Evolutionary conservation across 208 protist genomes (phyloP).

Genomic region (Leptomonas seymouri): DNA sequence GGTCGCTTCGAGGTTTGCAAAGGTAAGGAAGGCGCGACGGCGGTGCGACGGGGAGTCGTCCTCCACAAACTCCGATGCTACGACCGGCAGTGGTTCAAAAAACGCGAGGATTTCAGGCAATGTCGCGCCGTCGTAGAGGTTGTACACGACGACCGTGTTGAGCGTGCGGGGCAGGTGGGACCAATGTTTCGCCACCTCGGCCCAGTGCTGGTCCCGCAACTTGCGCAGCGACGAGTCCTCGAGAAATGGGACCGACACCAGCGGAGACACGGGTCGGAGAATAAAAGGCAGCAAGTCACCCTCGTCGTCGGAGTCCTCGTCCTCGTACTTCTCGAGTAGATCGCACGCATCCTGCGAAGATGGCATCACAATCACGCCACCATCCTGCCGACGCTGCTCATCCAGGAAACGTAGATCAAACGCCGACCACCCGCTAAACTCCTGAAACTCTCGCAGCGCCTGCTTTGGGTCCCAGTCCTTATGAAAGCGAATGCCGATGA

Average conservation of each 20-base stretch:
- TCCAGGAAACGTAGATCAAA: constrained; percentile 84
- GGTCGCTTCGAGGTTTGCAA: constrained; percentile 49
- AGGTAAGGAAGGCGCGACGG: constrained; percentile 77
- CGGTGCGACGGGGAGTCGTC: constrained; percentile 63
- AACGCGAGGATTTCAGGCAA: constrained; percentile 63
- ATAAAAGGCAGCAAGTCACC: constrained; percentile 79
- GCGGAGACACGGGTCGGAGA: constrained; percentile 72
- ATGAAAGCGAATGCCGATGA: constrained; percentile 76
- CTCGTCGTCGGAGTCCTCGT: constrained; percentile 90
- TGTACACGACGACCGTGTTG: constrained; percentile 81
- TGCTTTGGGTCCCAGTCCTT: constrained; percentile 53
- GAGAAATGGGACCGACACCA: constrained; percentile 71
- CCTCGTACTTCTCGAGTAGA: constrained; percentile 87
- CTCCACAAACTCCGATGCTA: constrained; percentile 52
- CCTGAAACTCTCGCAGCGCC: constrained; percentile 71
- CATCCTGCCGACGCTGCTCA: constrained; percentile 56
- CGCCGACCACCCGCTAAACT: constrained; percentile 77
- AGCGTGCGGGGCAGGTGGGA: constrained; percentile 56
- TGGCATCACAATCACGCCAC: constrained; percentile 83
- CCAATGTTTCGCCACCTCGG: constrained; percentile 74
- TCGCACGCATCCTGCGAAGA: constrained; percentile 81
- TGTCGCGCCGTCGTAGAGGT: constrained; percentile 75
- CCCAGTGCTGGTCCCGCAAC: constrained; percentile 76
- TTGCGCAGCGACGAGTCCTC: constrained; percentile 80
- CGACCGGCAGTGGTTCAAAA: constrained; percentile 48